Percentiles rank a stretch among this genome's conserved stretches.
phyloP scores from a whole-genome alignment of 768 basidiomycete genomes.

The Hygrocybe punicea region DNA sequence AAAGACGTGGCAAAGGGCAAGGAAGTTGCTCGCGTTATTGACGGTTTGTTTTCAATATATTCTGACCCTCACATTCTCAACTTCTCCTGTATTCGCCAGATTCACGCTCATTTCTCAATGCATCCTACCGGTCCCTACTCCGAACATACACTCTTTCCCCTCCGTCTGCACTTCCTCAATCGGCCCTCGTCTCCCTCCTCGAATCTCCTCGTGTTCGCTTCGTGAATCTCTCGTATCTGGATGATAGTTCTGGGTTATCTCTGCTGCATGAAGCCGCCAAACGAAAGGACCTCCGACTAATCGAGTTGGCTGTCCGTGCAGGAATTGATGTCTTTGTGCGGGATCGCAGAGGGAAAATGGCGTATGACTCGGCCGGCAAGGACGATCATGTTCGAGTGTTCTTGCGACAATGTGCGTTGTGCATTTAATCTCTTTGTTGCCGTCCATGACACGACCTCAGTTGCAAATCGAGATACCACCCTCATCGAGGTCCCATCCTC shows the following conservation, averaged over 20 bases:
- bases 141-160: conserved; percentile 71
- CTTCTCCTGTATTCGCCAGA: conserved; percentile 42
- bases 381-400: conserved; percentile 82
- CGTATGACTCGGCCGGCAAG: conserved; percentile 63
- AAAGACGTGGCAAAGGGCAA: conserved; percentile 69
- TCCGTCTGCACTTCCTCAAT: conserved; percentile 34
- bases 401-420: conserved; percentile 70
- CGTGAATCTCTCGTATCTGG: conserved; percentile 76
- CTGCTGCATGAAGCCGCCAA: conserved; percentile 85
- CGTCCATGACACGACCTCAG: conserved; percentile 34
- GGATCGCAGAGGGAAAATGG: conserved; percentile 68
- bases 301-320: conserved; percentile 79
- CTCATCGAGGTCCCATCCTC: conserved; percentile 46
- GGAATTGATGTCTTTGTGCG: conserved; percentile 89
- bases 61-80: background rate
- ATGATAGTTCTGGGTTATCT: conserved; percentile 71
- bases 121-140: conserved; percentile 69
- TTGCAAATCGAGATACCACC: conserved; percentile 76
- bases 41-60: conserved; percentile 45
- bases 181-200: conserved; percentile 54
- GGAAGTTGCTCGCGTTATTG: conserved; percentile 63
- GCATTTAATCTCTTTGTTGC: background rate
- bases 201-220: conserved; percentile 64
- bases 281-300: conserved; percentile 72
- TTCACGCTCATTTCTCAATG: conserved; percentile 71